Evolutionary conservation across 116 monocot species (phyloP), one percentile per base, ranked within the genome.

Genomic region (Dioscorea cayenensis): DNA sequence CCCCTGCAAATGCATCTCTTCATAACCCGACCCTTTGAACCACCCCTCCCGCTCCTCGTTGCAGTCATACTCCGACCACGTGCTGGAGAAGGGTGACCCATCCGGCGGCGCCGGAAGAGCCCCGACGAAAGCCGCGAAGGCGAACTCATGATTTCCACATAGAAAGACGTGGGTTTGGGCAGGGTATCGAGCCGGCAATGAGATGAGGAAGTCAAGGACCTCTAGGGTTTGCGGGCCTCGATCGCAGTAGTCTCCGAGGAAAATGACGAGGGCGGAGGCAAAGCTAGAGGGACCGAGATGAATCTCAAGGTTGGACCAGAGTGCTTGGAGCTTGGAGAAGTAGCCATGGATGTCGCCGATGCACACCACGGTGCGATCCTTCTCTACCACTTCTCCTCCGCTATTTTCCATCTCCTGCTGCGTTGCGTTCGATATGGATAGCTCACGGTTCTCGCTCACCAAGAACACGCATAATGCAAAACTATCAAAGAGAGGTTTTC

Each of bases 161-260:
- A 97, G 90, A 81, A 90, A 97, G 49, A 87, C 97, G 81, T 93
- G 93, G 65, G 71, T 68, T 75, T 97, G 97, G 58, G 71, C 55
- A 1, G 90, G 97, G 80, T 93, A 84, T 43, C 70, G 81, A 66
- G 84, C 32, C 14, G 93, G 84, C 35, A 97, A 93, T 36, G 83
- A 78, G 68, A 82, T 36, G 81, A 97, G 90, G 75, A 93, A 97
- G 51, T 87, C 83, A 77, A 97, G 22, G 60, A 97, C 97, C 22
- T 81, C 71, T 25, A 77, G 79, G 52, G 93, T 90, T n/a, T 93
- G 51, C 3, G 88, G 89, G n/a, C 97, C 97, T 38, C 97, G 90
- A 74, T 97, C 97, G 77, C 83, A 86, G 85, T 93, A 97, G 77
- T 97, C 97, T 49, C 97, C 97, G 81, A 97, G 97, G 79, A 97